These are phyloP conservation scores for Phytophthora capsici DNA, from an alignment of 352 stramenopile genomes.

Conservation along the genomic window DNA sequence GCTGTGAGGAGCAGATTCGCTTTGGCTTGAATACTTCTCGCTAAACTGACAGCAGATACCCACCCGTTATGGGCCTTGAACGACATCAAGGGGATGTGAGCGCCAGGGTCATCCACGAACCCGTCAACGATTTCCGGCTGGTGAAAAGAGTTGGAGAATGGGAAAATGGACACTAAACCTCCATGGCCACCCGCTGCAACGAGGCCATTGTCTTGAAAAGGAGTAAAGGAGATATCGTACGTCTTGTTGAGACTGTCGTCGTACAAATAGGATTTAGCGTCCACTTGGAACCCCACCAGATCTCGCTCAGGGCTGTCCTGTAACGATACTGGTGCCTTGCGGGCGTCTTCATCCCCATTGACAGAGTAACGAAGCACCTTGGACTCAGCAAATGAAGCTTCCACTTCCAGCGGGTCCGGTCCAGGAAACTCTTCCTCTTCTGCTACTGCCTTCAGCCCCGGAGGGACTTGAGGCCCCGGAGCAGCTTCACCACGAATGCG, in stretches of 20 bases:
- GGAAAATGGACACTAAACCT: conserved; percentile 59
- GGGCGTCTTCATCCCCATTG: conserved; percentile 3
- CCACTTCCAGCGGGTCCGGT: conserved; percentile 14
- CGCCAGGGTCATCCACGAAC: conserved; percentile 16
- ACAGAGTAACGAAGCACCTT: conserved; percentile 42
- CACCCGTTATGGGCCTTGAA: conserved; percentile 63
- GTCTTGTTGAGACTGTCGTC: conserved; percentile 51
- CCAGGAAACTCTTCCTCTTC: conserved; percentile 3
- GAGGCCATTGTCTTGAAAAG: conserved; percentile 44
- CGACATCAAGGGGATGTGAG: conserved; percentile 47
- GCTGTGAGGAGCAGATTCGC: conserved; percentile 53
- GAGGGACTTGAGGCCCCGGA: not conserved
- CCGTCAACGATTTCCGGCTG: conserved; percentile 13
- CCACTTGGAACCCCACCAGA: conserved; percentile 34
- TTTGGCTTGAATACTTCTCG: conserved; percentile 29
- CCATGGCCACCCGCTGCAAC: conserved; percentile 50
- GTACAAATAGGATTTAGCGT: conserved; percentile 18
- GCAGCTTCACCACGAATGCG: conserved; percentile 38
- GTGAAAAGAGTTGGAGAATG: conserved; percentile 10
- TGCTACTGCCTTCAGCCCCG: conserved; percentile 1
- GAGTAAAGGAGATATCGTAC: conserved; percentile 56
- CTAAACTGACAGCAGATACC: conserved; percentile 56
- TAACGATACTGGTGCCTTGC: not conserved
- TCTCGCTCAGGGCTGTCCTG: not conserved
- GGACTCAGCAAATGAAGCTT: conserved; percentile 42